Evolutionary conservation across 441 rosid species (phyloP).

Genomic region (Biscutella laevigata): DNA sequence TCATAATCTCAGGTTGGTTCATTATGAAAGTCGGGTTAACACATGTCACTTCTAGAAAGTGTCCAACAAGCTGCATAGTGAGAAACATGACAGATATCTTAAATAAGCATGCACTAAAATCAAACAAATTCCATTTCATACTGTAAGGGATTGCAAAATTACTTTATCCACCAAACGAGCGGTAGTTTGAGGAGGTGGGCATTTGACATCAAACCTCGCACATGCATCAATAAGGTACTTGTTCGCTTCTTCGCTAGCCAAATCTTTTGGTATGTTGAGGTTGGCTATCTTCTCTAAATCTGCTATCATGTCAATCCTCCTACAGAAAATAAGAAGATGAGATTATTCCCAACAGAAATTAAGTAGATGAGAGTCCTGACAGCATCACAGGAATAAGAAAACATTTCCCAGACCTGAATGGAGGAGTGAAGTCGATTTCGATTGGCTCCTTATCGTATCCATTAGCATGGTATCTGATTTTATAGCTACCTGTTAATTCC

Average conservation of each 20-base stretch:
- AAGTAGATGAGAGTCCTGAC: no score
- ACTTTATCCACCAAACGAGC: slow-evolving; percentile 78
- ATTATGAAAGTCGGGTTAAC: slow-evolving; percentile 82
- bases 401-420: slow-evolving; percentile 47
- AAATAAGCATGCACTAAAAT: not conserved
- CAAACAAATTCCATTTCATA: not conserved
- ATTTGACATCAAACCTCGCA: slow-evolving; percentile 55
- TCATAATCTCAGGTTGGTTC: slow-evolving; percentile 91
- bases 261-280: slow-evolving; percentile 67
- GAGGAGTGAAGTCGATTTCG: slow-evolving; percentile 85
- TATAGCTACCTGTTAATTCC: slow-evolving; percentile 75
- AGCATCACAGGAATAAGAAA: no score
- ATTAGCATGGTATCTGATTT: slow-evolving; percentile 63
- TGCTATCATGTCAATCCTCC: slow-evolving; percentile 75
- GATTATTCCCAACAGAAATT: not conserved
- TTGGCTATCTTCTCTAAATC: slow-evolving; percentile 70
- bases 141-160: not conserved
- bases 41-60: slow-evolving; percentile 73
- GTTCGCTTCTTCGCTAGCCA: slow-evolving; percentile 62
- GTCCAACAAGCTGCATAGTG: slow-evolving; percentile 66
- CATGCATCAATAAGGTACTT: slow-evolving; percentile 60
- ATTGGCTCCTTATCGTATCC: slow-evolving; percentile 72
- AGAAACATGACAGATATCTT: not conserved
- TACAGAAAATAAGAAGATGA: slow-evolving; percentile 15
- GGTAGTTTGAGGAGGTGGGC: slow-evolving; percentile 79